Base-by-base conservation (phyloP, 177 flowering plant species). In the Vitis hybrid region DNA sequence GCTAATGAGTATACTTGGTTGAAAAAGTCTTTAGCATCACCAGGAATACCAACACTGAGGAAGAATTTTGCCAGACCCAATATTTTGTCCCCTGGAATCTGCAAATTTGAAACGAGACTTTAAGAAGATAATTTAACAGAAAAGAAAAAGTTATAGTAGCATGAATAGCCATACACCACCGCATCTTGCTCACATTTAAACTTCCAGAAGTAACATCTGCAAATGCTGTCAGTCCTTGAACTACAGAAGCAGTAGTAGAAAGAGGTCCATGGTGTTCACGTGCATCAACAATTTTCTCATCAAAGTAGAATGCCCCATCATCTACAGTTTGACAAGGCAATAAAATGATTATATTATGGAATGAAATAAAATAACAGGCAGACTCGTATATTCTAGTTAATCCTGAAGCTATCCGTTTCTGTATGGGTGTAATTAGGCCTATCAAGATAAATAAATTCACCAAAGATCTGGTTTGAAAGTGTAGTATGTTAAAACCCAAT, bases 11-110 rank as follows among this genome's bases (percentile, higher is more conserved):
- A 91, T 23, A 94, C 70, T 81, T 96, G 99, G 81, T 86, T 68
- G 80, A 83, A 94, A 56, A 96, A 83, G 69, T 93, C 98, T 64
- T 87, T 84, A 60, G 89, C 76, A 76, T 80, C 86, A 52, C 97
- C 97, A 70, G 97, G 97, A 78, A 87, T 77, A 58, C 95, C 98
- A 80, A 96, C 72, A 17, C 92, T 87, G 65, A 96, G 94, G 75
- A 96, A 93, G 72, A 85, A 96, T 69, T 86, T 92, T 30, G 97
- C 97, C 84, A 96, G 71, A 60, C 99, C 98, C 81, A 89, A 70
- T 51, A 96, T 75, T 77, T 87, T 88, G 65, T 88, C 93, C 57
- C 87, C 89, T 32, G 93, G 91, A 76, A 94, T 79, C 98, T 93
- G 93, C 74, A 84, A 76, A 66, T 9, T 30, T 19, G 64, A 77